Evolutionary conservation across 805 yeast genomes (phyloP).

Genomic region (Saccharomycopsis vini): DNA sequence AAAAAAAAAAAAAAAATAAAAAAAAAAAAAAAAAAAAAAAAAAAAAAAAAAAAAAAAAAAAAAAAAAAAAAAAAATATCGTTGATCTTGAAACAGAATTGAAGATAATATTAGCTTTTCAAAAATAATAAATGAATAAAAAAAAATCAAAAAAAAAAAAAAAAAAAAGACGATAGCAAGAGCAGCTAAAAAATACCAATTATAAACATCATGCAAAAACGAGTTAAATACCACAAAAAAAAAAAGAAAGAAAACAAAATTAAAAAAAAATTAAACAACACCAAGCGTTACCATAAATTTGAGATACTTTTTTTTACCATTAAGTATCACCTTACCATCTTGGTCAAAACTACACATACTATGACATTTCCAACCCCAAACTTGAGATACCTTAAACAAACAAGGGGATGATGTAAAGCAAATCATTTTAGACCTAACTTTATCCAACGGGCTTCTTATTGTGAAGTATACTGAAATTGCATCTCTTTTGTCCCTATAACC

Average conservation of each 20-base stretch:
- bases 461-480: conserved; percentile 39
- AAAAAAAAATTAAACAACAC: conserved; percentile 28
- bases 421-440: conserved; percentile 37
- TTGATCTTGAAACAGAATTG: no score
- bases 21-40: no score
- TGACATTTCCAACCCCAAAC: conserved; percentile 59
- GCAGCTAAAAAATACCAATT: no score
- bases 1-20: no score
- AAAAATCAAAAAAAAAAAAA: background rate
- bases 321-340: conserved; percentile 36
- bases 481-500: conserved; percentile 40
- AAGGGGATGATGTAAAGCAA: conserved; percentile 48
- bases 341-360: conserved; percentile 43
- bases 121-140: no score
- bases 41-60: no score
- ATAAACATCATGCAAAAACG: no score
- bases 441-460: conserved; percentile 47
- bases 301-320: conserved; percentile 34
- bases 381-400: conserved; percentile 42
- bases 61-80: no score
- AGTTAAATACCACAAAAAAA: background rate
- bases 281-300: conserved; percentile 42
- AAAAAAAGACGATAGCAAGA: background rate
- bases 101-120: no score
- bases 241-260: background rate